phyloP scores from a whole-genome alignment of 805 yeast species.

The Cyberlindnera xylosilytica region DNA sequence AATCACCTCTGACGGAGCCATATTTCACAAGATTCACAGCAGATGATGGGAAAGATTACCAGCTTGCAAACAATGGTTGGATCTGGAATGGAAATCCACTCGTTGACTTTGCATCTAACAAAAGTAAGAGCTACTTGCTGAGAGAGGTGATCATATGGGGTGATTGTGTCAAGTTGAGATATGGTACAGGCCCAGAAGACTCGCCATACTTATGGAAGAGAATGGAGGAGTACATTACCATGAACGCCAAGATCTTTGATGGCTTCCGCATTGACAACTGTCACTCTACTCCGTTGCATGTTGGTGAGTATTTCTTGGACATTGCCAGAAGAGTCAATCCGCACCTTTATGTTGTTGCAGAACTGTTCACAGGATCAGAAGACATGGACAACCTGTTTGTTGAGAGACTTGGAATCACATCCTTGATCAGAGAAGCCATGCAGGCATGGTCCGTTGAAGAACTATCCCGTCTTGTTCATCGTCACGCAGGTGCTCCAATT shows the following conservation, averaged over 20 bases:
- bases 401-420: constrained; percentile 83
- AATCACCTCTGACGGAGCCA: constrained; percentile 72
- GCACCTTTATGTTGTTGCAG: constrained; percentile 89
- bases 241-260: constrained; percentile 70
- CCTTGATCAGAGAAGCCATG: constrained; percentile 94
- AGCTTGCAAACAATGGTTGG: constrained; percentile 96
- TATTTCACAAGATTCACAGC: constrained; percentile 74
- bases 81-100: constrained; percentile 96
- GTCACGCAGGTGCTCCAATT: constrained; percentile 93
- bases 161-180: constrained; percentile 90
- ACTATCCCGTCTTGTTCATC: constrained; percentile 79
- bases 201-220: constrained; percentile 88
- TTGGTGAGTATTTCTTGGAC: constrained; percentile 85
- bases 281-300: constrained; percentile 94
- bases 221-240: constrained; percentile 73
- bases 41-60: constrained; percentile 54
- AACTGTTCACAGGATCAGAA: constrained; percentile 89
- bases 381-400: constrained; percentile 86
- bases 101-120: constrained; percentile 83
- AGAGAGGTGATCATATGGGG: constrained; percentile 98
- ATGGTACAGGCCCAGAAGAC: constrained; percentile 73
- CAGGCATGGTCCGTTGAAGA: constrained; percentile 91
- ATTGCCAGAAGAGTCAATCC: constrained; percentile 84
- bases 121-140: constrained; percentile 77
- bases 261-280: constrained; percentile 95